Evolutionary conservation across 768 basidiomycete genomes (phyloP), one percentile per base, ranked within the genome.

Genomic region (Trametes sanguinea): DNA sequence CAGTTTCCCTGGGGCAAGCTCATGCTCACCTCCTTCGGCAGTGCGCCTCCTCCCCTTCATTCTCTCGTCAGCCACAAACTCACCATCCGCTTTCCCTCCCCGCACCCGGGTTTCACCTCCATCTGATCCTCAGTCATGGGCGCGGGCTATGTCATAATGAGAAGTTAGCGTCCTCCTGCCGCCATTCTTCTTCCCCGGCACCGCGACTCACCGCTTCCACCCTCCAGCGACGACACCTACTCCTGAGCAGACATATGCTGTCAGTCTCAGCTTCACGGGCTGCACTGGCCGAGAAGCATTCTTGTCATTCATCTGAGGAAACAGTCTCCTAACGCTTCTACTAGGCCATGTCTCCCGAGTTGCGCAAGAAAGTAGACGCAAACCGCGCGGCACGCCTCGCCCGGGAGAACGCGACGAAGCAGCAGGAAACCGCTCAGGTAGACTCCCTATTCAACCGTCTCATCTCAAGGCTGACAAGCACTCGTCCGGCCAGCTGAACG

Each of bases 281-380:
- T 22, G 4, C 35, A 2, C 45, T 14, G 35, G 35, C 29, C 9
- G 11, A 27, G 45, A 11, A 1, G 40, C 16, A 5, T 2, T 11
- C 32, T 4, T 47, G 11, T 52, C 33, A 22, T 44, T 27, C 9
- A 43, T 8, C n/a, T 43, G 42, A 13, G 4, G n/a, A 4, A 5
- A 43, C 14, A n/a, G 42, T 43, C 14, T 43, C 7, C 42, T 43
- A 14, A 43, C 42, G 5, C n/a, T 16, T 33, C 11, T 54, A 6
- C 14, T 52, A 76, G 76, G 68, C 72, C 16, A 73, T 78, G 72
- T 67, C 77, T 2, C 77, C 77, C 6, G 77, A 78, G 51, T 57
- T 78, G 22, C 71, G 69, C 22, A 67, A 69, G 43, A 74, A 76
- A 54, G 76, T 76, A 6, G 77, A 78, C 58, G 73, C 74, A 22